Base-by-base conservation (phyloP, 352 stramenopile genomes). In the Globisporangium carolinianum region DNA sequence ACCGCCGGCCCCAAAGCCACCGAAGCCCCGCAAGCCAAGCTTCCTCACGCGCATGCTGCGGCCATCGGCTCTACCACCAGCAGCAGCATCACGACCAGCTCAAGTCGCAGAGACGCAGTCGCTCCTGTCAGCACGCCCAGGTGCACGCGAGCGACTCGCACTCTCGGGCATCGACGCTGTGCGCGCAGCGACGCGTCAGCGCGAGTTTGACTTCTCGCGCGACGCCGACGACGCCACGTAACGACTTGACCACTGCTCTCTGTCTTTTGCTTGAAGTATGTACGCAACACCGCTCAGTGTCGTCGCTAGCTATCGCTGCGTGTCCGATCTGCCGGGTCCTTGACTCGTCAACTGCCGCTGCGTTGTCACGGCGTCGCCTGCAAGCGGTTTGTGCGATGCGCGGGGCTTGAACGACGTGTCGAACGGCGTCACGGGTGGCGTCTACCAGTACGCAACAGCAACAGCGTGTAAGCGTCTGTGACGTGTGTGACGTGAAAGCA, bases 101-200 rank as follows among this genome's bases (percentile, higher is more conserved):
- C 38, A 5, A 36, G 10, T 38, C 1, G 7, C 39, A 14, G 39
- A 43, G 39, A 43, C 39, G 3, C 39, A 43, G 7, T 8, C 39
- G 39, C 39, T 43, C 7, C 39, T 43, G 39, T 12, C 39, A 43
- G 11, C 39, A 12, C 68, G 76, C 41, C 52, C 24, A 32, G 24
- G 24, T 32, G 24, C 24, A 32, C 24, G 24, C 24, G 24, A 57
- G 17, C 55, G 59, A 47, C 58, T 73, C 12, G 62, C 71, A 52
- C 55, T 83, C 17, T 70, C 71, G 11, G 73, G 73, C 3, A 58
- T 77, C 49, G 73, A 81, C 36, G 73, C 73, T 38, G 69, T 81
- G 9, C 62, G 53, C 4, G 69, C 74, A 51, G 71, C 73, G n/a
- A 64, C 73, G 47, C 71, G 47, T 32, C 61, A 63, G 10, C 67